Conservation (phyloP, 352 stramenopile genomes). For the Hyaloperonospora brassicae region DNA sequence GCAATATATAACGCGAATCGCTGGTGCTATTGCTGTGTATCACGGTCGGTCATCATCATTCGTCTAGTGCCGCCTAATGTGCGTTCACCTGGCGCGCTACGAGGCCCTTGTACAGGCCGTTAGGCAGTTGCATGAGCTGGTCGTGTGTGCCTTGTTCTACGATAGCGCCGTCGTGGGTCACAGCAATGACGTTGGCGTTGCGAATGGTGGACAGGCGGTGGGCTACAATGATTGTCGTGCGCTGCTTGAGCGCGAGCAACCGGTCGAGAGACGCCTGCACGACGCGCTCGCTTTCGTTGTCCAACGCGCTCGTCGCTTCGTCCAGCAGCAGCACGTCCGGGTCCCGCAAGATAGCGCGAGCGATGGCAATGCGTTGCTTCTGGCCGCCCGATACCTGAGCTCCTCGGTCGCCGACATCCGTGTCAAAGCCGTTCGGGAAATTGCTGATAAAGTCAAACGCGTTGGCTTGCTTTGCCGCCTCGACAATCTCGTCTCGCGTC, state of each 20-base stretch:
- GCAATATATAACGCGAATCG: not conserved
- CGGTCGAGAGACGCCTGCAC: conserved; percentile 31
- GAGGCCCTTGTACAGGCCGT: conserved; percentile 46
- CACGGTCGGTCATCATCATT: not conserved
- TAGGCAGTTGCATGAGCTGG: conserved; percentile 37
- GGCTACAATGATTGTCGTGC: conserved; percentile 31
- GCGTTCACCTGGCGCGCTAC: conserved; percentile 29
- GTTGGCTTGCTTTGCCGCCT: conserved; percentile 30
- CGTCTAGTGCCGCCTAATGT: conserved; percentile 7
- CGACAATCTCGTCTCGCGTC: conserved; percentile 27
- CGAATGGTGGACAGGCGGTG: conserved; percentile 30
- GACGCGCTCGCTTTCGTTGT: conserved; percentile 32
- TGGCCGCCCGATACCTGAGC: conserved; percentile 31
- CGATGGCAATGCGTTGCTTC: conserved; percentile 34
- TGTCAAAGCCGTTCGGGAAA: conserved; percentile 29
- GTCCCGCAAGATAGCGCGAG: conserved; percentile 26
- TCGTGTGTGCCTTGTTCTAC: conserved; percentile 58
- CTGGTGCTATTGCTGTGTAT: not conserved
- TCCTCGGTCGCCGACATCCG: conserved; percentile 27
- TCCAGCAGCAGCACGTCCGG: conserved; percentile 28
- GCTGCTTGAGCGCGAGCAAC: conserved; percentile 27
- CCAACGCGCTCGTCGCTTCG: conserved; percentile 29
- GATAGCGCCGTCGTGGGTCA: conserved; percentile 28
- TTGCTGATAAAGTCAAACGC: conserved; percentile 34
- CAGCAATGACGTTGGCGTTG: conserved; percentile 29